A percentile compares a stretch with the other conserved stretches of the same genome.
These are phyloP conservation scores for Ascochyta pisi DNA, from an alignment of 2,329 filamentous ascomycete species.

Conservation along the genomic window DNA sequence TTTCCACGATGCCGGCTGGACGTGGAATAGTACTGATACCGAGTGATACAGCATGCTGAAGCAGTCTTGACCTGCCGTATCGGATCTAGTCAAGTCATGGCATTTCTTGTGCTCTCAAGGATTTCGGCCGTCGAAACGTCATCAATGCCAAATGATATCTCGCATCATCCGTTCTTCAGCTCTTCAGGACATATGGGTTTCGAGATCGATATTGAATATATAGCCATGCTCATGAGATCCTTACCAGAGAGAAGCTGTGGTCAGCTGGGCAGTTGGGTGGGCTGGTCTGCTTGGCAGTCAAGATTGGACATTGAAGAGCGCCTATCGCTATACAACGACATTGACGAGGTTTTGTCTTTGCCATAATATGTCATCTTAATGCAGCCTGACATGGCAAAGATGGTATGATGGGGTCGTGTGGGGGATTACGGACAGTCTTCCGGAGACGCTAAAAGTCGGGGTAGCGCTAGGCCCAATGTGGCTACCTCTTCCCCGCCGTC, in stretches of 20 bases:
- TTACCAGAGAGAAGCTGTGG: too few species aligned
- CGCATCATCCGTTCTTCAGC: neutral
- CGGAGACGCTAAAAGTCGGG: neutral
- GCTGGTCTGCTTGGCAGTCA: too few species aligned
- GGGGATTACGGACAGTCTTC: neutral
- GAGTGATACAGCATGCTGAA: conserved; percentile 14
- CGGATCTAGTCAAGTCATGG: conserved; percentile 27
- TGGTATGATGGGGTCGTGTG: neutral
- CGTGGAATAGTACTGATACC: conserved; percentile 11
- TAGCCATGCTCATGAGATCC: too few species aligned
- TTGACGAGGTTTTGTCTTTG: neutral
- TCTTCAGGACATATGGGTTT: neutral
- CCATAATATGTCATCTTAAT: neutral
- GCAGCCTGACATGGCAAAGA: neutral
- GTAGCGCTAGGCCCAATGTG: neutral
- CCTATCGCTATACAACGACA: neutral
- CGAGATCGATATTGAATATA: neutral
- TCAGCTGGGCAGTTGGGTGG: too few species aligned
- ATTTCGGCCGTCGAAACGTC: conserved; percentile 20
- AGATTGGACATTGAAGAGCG: too few species aligned
- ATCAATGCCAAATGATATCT: conserved; percentile 13
- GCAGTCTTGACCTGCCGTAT: conserved; percentile 32
- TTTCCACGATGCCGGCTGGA: conserved; percentile 10
- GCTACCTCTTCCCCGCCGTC: neutral
- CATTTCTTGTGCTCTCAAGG: conserved; percentile 25